Evolutionary conservation across 805 yeast species (phyloP).

Genomic region (Candida parachauliodes): DNA sequence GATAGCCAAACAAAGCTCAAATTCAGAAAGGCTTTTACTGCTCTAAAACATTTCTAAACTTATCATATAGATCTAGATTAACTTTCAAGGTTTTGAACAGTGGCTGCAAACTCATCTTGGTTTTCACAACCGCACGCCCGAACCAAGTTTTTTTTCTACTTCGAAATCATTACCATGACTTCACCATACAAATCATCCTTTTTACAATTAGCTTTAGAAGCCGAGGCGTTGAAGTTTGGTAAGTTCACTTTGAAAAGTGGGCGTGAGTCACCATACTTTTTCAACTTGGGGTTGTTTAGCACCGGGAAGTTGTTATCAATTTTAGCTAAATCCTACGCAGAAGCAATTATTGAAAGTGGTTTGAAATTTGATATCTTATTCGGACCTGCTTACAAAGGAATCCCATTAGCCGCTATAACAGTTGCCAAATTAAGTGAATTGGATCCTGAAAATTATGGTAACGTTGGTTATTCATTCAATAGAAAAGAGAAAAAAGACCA

Average conservation of each 20-base stretch:
- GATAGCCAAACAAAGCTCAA: too few species aligned
- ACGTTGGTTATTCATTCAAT: slow-evolving; percentile 87
- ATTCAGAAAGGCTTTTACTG: too few species aligned
- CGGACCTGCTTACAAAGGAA: slow-evolving; percentile 98
- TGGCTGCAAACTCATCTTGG: neutral
- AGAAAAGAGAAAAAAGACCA: slow-evolving; percentile 96
- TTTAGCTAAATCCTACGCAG: slow-evolving; percentile 85
- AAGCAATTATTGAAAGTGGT: slow-evolving; percentile 76
- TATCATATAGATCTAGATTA: too few species aligned
- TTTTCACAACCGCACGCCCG: neutral
- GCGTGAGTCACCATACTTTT: slow-evolving; percentile 91
- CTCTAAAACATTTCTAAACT: too few species aligned
- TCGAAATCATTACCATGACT: neutral
- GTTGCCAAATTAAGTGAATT: slow-evolving; percentile 89
- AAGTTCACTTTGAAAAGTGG: slow-evolving; percentile 88
- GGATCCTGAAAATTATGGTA: slow-evolving; percentile 71
- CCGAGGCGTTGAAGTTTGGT: slow-evolving; percentile 84
- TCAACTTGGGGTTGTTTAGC: slow-evolving; percentile 87
- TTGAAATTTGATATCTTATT: slow-evolving; percentile 85
- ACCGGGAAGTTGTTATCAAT: slow-evolving; percentile 76
- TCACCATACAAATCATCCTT: slow-evolving; percentile 56
- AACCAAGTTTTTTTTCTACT: neutral
- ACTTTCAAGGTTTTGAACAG: neutral
- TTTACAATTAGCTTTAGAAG: slow-evolving; percentile 76
- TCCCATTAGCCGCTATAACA: slow-evolving; percentile 90